These are phyloP conservation scores for Penicillium flavigenum DNA, from an alignment of 495 filamentous ascomycete species.

Conservation along the genomic window DNA sequence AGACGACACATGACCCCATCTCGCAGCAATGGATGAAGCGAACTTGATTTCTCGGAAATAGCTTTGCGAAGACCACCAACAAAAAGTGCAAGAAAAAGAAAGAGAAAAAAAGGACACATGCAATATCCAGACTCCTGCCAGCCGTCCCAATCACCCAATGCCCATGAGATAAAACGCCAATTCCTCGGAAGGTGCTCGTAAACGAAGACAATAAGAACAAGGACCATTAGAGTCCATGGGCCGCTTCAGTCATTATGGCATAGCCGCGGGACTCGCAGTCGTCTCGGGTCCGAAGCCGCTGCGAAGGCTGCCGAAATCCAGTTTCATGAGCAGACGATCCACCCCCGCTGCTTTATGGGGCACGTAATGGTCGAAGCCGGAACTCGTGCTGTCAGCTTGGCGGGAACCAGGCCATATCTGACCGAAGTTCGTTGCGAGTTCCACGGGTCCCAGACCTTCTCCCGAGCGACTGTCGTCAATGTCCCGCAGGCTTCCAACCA, in stretches of 20 bases:
- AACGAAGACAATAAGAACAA: neutral
- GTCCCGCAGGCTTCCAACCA: constrained; percentile 59
- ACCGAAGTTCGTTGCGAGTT: constrained; percentile 19
- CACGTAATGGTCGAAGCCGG: constrained; percentile 51
- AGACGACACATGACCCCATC: constrained; percentile 9
- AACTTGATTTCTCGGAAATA: constrained; percentile 5
- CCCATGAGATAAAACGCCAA: constrained; percentile 10
- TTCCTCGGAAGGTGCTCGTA: neutral
- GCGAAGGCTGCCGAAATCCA: constrained; percentile 64
- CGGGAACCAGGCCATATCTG: constrained; percentile 17
- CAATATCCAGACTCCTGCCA: neutral
- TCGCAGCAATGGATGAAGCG: constrained; percentile 8
- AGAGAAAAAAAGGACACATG: neutral
- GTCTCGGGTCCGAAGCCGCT: constrained; percentile 15
- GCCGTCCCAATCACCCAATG: neutral
- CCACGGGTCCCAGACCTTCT: constrained; percentile 39
- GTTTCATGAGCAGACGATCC: constrained; percentile 80
- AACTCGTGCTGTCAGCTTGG: constrained; percentile 18
- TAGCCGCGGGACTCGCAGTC: constrained; percentile 10
- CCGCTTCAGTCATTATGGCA: constrained; percentile 10
- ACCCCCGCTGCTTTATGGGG: constrained; percentile 69
- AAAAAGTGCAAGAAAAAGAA: neutral
- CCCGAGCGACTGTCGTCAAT: constrained; percentile 54
- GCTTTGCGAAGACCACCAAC: neutral
- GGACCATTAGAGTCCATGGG: neutral